Conservation (phyloP, 2,329 filamentous ascomycete genomes). For the Trichothecium roseum region DNA sequence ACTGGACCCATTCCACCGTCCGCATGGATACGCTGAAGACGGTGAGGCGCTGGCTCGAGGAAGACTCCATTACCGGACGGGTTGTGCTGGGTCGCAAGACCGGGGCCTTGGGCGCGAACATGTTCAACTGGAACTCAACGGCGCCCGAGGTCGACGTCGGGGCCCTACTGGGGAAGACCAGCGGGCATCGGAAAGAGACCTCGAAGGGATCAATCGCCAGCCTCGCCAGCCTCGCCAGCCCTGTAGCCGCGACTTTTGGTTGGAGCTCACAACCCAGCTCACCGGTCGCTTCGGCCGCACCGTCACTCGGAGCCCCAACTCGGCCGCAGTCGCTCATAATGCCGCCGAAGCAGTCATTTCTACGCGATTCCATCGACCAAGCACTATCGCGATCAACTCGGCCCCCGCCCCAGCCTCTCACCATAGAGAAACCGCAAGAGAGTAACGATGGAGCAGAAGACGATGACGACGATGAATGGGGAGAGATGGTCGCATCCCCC, state of each 20-base stretch:
- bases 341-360: neutral
- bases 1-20: constrained; percentile 44
- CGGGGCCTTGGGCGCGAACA: constrained; percentile 31
- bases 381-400: neutral
- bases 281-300: neutral
- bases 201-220: constrained; percentile 12
- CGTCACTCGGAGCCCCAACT: constrained; percentile 2
- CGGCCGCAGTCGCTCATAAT: constrained; percentile 4
- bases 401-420: neutral
- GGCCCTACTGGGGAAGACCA: constrained; percentile 19
- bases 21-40: constrained; percentile 45
- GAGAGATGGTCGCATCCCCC: constrained; percentile 42
- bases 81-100: constrained; percentile 20
- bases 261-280: constrained; percentile 14
- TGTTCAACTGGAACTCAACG: constrained; percentile 53
- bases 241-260: constrained; percentile 15
- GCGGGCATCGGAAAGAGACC: constrained; percentile 10
- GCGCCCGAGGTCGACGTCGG: constrained; percentile 38
- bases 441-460: constrained; percentile 9
- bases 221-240: constrained; percentile 14
- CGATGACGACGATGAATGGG: constrained; percentile 47
- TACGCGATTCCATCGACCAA: constrained; percentile 1
- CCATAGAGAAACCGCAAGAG: neutral
- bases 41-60: constrained; percentile 56
- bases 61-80: constrained; percentile 48